These are phyloP conservation scores for Aureobasidium sp. DNA, from an alignment of 2,329 filamentous ascomycete species.

Conservation along the genomic window DNA sequence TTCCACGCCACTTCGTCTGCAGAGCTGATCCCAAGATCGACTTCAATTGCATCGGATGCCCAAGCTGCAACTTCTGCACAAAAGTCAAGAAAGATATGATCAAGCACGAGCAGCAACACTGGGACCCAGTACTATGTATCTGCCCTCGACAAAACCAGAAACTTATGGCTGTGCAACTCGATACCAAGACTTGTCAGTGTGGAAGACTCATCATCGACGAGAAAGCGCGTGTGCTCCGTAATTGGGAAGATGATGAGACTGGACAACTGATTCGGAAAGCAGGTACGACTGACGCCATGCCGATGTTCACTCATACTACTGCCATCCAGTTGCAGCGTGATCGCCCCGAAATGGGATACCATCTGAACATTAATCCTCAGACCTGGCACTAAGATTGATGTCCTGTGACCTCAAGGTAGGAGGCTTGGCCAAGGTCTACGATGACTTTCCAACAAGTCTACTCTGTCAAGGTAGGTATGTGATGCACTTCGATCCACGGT, in stretches of 20 bases:
- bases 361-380: neutral
- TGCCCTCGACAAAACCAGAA: neutral
- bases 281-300: neutral
- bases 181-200: neutral
- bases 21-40: neutral
- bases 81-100: neutral
- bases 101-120: neutral
- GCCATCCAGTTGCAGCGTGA: constrained; percentile 4
- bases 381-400: neutral
- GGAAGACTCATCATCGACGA: neutral
- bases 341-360: neutral
- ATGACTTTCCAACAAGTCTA: neutral
- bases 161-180: neutral
- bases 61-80: neutral
- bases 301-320: neutral
- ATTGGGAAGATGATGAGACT: neutral
- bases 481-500: no score
- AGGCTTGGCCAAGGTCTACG: no score
- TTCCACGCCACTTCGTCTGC: neutral
- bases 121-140: neutral
- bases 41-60: neutral
- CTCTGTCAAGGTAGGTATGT: no score
- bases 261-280: neutral
- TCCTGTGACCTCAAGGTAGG: neutral
- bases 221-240: neutral